Conservation (phyloP, 768 basidiomycete genomes). For the Kwoniella mangroviensis region DNA sequence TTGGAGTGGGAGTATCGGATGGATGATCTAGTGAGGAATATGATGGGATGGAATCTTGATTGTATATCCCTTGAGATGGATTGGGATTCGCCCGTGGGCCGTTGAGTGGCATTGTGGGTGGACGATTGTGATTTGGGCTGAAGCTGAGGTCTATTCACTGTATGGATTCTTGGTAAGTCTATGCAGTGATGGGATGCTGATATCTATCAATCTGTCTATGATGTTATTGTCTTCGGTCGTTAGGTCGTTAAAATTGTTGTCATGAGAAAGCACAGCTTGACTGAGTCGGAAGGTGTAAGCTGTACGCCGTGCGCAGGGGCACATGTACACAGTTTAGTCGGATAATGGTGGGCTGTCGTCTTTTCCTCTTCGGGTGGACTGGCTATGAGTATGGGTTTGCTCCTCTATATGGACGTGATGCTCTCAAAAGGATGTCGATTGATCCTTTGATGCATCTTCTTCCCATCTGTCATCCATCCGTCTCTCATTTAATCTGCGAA, state of each 20-base stretch:
- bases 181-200: background rate
- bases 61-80: background rate
- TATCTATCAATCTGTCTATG: background rate
- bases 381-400: background rate
- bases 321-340: background rate
- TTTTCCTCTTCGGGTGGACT: too few relatives aligned
- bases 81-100: background rate
- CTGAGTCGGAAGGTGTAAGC: background rate
- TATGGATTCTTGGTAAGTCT: background rate
- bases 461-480: background rate
- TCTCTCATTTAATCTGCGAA: background rate
- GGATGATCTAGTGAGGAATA: conserved; percentile 5
- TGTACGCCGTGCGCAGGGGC: background rate
- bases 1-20: conserved; percentile 7
- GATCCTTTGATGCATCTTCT: background rate
- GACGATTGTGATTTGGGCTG: background rate
- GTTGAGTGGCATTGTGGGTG: background rate
- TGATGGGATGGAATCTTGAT: background rate
- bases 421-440: background rate
- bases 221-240: background rate
- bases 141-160: background rate
- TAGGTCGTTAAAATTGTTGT: background rate
- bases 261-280: background rate
- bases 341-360: too few relatives aligned
- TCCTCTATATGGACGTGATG: background rate